Evolutionary conservation across 2,329 filamentous ascomycete genomes (phyloP).

Genomic region (Cordyceps javanica): DNA sequence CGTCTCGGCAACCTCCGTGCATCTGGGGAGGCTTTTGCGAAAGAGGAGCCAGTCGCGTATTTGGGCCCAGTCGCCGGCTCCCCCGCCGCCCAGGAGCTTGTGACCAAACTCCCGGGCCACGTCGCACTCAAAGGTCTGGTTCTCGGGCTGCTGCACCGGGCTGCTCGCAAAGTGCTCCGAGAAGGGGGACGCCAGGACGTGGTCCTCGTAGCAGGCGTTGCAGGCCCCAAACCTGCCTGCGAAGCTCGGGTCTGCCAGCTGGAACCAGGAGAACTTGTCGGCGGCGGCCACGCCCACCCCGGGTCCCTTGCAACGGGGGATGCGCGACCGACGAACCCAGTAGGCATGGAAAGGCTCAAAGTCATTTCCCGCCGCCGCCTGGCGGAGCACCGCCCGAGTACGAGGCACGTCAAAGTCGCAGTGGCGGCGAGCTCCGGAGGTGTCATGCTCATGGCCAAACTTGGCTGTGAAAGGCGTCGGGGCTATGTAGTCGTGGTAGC

Average conservation of each 20-base stretch:
- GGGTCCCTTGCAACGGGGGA: background rate
- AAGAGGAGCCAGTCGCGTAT: background rate
- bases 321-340: background rate
- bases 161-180: background rate
- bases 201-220: background rate
- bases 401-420: constrained; percentile 6
- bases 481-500: background rate
- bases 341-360: background rate
- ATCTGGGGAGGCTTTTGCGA: background rate
- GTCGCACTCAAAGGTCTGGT: background rate
- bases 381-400: background rate
- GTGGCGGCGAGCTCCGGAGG: background rate
- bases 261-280: background rate
- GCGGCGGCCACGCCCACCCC: background rate
- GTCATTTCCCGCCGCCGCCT: background rate
- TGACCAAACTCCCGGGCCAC: constrained; percentile 1
- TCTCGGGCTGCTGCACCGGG: background rate
- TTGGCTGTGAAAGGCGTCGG: background rate
- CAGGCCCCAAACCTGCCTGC: background rate
- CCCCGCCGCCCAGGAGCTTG: background rate
- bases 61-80: background rate
- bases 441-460: background rate
- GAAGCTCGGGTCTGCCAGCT: background rate
- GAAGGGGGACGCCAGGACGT: background rate
- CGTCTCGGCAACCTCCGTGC: background rate